Conservation (phyloP, 495 filamentous ascomycete species). For the Hypoxylon intermedium region DNA sequence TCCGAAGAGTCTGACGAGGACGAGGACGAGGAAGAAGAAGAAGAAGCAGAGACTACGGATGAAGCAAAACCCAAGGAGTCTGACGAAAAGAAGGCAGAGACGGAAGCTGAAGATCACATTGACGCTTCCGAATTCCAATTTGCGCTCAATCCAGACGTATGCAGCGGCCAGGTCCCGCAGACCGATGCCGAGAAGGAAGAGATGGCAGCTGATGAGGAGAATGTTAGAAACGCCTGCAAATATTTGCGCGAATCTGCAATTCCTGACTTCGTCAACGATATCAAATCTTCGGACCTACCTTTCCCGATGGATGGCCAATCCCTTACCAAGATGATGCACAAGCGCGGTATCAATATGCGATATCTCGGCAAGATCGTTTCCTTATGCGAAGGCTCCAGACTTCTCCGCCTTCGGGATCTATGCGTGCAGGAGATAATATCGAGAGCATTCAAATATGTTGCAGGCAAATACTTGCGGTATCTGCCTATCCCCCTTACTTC, state of each 20-base stretch:
- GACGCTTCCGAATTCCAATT: conserved; percentile 89
- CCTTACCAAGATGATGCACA: conserved; percentile 87
- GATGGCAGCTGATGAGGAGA: conserved; percentile 83
- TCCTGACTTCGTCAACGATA: conserved; percentile 74
- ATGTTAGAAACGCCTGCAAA: conserved; percentile 83
- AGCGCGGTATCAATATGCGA: conserved; percentile 95
- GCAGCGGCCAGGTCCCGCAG: conserved; percentile 88
- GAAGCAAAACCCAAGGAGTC: conserved; percentile 44
- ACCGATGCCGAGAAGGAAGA: conserved; percentile 88
- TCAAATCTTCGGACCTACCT: conserved; percentile 89
- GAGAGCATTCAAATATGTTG: conserved; percentile 91
- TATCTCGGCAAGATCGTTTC: conserved; percentile 87
- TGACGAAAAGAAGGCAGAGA: conserved; percentile 38
- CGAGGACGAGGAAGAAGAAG: conserved; percentile 27
- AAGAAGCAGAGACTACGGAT: conserved; percentile 29
- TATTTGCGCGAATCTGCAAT: conserved; percentile 78
- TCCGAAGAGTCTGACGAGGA: conserved; percentile 35
- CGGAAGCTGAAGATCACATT: conserved; percentile 59
- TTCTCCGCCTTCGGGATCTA: conserved; percentile 77
- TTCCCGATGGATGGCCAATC: conserved; percentile 98
- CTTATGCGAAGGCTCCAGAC: conserved; percentile 71
- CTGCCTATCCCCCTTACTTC: conserved; percentile 79
- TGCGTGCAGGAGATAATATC: conserved; percentile 91
- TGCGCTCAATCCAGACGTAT: conserved; percentile 92
- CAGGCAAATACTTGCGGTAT: conserved; percentile 77